Evolutionary conservation across 768 basidiomycete genomes (phyloP).

Genomic region (Pisolithus sp.): DNA sequence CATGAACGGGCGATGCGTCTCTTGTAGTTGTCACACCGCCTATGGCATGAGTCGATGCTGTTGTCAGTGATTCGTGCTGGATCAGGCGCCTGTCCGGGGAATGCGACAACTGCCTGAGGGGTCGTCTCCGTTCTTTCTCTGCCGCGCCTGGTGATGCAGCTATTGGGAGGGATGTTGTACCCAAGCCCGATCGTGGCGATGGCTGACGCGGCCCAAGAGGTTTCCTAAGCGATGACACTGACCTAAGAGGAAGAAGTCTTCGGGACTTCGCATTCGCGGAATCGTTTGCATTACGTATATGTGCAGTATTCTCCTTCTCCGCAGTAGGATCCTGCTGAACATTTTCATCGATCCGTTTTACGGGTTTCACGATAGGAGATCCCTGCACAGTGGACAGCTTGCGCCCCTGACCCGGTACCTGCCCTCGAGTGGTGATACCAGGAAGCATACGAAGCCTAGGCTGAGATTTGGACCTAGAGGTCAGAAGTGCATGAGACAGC

Average conservation of each 20-base stretch:
- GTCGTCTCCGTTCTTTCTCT: conserved; percentile 4
- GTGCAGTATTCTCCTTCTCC: not conserved
- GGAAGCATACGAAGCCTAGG: conserved; percentile 23
- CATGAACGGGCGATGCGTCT: conserved; percentile 6
- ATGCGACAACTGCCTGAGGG: not conserved
- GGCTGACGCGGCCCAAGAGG: conserved; percentile 18
- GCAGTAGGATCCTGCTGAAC: not conserved
- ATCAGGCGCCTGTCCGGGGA: not conserved
- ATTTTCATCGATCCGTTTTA: conserved; percentile 9
- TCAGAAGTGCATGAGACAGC: not conserved
- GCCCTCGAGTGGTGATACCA: conserved; percentile 1
- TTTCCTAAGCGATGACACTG: conserved; percentile 20
- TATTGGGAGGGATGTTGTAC: not conserved
- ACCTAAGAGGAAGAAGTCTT: conserved; percentile 8
- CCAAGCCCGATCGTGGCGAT: conserved; percentile 8
- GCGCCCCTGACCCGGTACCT: conserved; percentile 10
- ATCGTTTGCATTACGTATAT: conserved; percentile 17
- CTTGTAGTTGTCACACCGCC: not conserved
- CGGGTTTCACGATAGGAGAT: conserved; percentile 18
- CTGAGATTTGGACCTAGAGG: conserved; percentile 31
- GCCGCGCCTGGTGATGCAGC: conserved; percentile 1
- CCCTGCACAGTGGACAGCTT: conserved; percentile 26
- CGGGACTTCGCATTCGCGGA: not conserved
- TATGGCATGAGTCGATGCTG: too few species aligned
- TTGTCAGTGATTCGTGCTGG: not conserved